Conservation (phyloP, 2,329 filamentous ascomycete species). For the Lasiodiplodia sp. region DNA sequence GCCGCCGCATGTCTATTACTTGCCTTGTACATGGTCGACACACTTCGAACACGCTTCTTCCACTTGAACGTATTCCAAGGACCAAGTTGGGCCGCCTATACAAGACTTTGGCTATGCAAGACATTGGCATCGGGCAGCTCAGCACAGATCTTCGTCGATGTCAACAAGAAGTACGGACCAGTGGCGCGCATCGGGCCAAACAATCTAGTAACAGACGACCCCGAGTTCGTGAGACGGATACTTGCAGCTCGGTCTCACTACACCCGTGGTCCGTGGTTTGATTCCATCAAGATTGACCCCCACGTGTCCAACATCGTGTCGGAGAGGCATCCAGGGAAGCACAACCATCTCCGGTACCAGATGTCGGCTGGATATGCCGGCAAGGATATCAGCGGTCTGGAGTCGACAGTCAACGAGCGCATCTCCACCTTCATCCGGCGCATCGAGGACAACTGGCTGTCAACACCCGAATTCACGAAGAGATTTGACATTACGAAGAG, state of each 20-base stretch:
- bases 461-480: conserved; percentile 40
- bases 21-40: not conserved
- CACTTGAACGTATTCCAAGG: not conserved
- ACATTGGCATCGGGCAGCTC: not conserved
- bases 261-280: conserved; percentile 46
- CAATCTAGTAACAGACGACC: conserved; percentile 57
- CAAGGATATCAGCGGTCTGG: conserved; percentile 48
- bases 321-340: conserved; percentile 46
- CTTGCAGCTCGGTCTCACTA: conserved; percentile 53
- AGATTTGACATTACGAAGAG: conserved; percentile 47
- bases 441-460: conserved; percentile 16
- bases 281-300: conserved; percentile 48
- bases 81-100: not conserved
- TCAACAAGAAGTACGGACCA: conserved; percentile 37
- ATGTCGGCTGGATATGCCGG: conserved; percentile 51
- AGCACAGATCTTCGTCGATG: conserved; percentile 1
- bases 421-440: not conserved
- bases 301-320: conserved; percentile 51
- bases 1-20: not conserved
- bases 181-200: conserved; percentile 57
- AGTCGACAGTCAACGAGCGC: conserved; percentile 47
- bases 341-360: conserved; percentile 46
- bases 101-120: conserved; percentile 4
- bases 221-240: conserved; percentile 54
- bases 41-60: conserved; percentile 2